Evolutionary conservation across 441 rosid genomes (phyloP).

Genomic region (Cnidoscolus chayamansa): DNA sequence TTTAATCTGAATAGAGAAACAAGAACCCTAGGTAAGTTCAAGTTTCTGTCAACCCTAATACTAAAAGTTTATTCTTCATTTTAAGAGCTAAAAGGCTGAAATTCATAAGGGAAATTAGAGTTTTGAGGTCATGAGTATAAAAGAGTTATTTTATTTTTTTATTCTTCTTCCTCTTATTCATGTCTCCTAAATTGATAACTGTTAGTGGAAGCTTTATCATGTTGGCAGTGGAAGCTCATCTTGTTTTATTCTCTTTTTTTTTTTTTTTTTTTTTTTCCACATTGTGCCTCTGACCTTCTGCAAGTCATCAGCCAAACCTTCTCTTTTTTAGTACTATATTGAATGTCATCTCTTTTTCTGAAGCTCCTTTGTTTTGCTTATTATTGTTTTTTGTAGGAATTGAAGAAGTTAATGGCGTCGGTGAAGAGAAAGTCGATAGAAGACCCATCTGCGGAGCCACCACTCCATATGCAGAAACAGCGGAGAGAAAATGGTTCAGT

Average conservation of each 20-base stretch:
- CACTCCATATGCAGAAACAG: conserved; percentile 45
- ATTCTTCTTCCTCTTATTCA: neutral
- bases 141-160: neutral
- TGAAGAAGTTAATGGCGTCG: conserved; percentile 42
- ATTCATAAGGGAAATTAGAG: neutral
- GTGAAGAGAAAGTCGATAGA: conserved; percentile 61
- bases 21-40: neutral
- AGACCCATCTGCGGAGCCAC: conserved; percentile 29
- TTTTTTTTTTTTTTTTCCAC: neutral
- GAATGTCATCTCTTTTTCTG: neutral
- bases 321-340: neutral
- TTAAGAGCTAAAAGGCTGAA: neutral
- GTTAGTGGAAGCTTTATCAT: no score
- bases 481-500: conserved; percentile 39
- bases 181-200: neutral
- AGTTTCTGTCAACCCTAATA: neutral
- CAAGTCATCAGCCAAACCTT: neutral
- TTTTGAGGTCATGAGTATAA: neutral
- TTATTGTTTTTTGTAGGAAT: neutral
- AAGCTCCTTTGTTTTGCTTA: neutral
- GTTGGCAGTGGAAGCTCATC: neutral
- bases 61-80: neutral
- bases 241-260: neutral
- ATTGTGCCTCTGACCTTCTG: neutral
- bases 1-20: neutral